Evolutionary conservation across 208 protist genomes (phyloP), one percentile per base, ranked within the genome.

Genomic region (Strigomonas oncopelti): DNA sequence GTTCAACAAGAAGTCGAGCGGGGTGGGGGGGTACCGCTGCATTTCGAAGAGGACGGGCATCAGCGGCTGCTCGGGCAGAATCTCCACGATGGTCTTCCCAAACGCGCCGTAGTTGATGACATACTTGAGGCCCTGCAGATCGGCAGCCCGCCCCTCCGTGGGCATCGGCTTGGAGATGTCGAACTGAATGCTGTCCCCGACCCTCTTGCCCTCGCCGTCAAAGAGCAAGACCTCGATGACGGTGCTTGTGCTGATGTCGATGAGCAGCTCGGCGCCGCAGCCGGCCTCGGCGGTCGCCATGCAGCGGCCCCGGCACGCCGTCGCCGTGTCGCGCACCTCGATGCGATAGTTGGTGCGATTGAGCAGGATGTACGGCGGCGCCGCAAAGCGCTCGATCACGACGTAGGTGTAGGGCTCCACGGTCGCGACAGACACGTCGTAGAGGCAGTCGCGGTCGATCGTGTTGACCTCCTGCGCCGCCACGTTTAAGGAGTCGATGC

Each of bases 361-460:
- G 29, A 94, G 60, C 59, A 93, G 36, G 13, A 92, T 62, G 66
- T 80, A 92, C n/a, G 91, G 87, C 34, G 72, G 61, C 13, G 80
- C 73, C 53, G 25, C 60, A n/a, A 80, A 77, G 45, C 80, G 75
- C 67, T 94, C 84, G 27, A 96, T 32, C 16, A 87, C 81, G 0
- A 96, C 73, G 70, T 88, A 96, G 2, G 91, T 96, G 78, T 93
- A 93, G 48, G 88, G 69, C 22, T 77, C 85, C 5, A 78, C 67
- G 22, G 77, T 72, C 14, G 83, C 74, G 18, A 96, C 67, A 2
- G 84, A 87, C 24, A 88, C 81, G 27, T 96, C 88, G 27, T 92
- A 58, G 46, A 86, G 84, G 24, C 78, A 74, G 62, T 90, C 85
- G 0, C 75, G 61, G 4, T 80, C 56, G 18, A 36, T 52, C 9